Evolutionary conservation across 352 stramenopile species (phyloP), one percentile per base, ranked within the genome.

Genomic region (Stramenopiles sp.): DNA sequence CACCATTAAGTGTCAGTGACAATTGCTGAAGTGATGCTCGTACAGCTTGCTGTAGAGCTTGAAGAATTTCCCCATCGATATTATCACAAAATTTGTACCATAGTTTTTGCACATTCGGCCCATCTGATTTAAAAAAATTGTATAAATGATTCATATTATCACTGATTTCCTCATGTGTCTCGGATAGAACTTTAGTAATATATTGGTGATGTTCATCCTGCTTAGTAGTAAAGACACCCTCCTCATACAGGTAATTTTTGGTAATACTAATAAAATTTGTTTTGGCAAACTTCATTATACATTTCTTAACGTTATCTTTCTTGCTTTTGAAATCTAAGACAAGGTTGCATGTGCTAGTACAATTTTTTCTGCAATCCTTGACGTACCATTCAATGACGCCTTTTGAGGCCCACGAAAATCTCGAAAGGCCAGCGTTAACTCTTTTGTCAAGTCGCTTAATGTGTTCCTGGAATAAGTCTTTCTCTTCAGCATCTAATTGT

Each of bases 1-100:
- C 92, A 32, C 92, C 91, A 84, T 97, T 97, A 83, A 98, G 97
- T 30, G 92, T 92, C 75, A 94, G 93, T 0, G 90, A 95, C 0
- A 98, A 86, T 81, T 97, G 91, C 81, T 97, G 93, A 22, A 98
- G 88, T 0, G 91, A 96, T n/a, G 92, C 93, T 82, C 97, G 97
- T 0, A 98, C 91, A 0, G 91, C 94, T 80, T 94, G 90, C 0
- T 93, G 90, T 25, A 98, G 86, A 0, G 94, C 88, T 80, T 94
- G 88, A 80, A 96, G 92, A 0, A 97, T 84, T 85, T 90, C 91
- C 81, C 93, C 94, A 86, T 98, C 93, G 29, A 89, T 94, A 0
- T 90, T 85, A 39, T 94, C 88, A 0, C 96, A 88, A 80, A 97
- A 95, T 7, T 91, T 90, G 81, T 89, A 90, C 92, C 93, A 97